Base-by-base conservation (phyloP, 495 filamentous ascomycete species). In the Aeminium ludgeri region DNA sequence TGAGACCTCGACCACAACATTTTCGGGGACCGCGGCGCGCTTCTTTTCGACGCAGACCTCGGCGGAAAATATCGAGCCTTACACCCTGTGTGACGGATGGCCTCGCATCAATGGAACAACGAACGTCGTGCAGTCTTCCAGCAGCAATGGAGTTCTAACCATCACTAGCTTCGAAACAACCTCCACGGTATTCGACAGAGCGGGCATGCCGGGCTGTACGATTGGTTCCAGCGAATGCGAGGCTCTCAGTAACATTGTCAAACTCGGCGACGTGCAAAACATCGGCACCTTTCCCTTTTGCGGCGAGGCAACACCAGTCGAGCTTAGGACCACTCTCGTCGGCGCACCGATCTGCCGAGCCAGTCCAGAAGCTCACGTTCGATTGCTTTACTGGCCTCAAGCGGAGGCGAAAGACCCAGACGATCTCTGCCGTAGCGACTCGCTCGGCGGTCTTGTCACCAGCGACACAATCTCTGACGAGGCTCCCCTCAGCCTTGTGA, bases 31-130 rank as follows among this genome's bases (percentile, higher is more conserved):
- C 8, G 3, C 23, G 8, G 23, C 23, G 8, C 23, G 23, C 23
- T 8, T 25, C 4, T 25, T 25, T 8, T 25, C 23, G 23, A 25
- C 23, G 23, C 23, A 25, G 23, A 25, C 23, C 23, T 25, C 23
- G 23, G 23, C 23, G 8, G 23, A 25, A 3, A 25, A 25, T 8
- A 25, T 3, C 23, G 23, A 25, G 23, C 23, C 40, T 10, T 44
- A 44, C 29, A 38, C 34, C 1, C 35, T 44, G 4, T 44, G 42
- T 18, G 42, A 44, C 27, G 42, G 42, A 2, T 44, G 11, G 13
- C 42, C 42, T 4, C 34, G 42, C 10, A 6, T 38, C 2, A 28
- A 44, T 18, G 35, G 34, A 16, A 36, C 13, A 15, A 43, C 33
- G n/a, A 33, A 13, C 4, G 12, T 13, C 11, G 16, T 13, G 16